Percentiles rank a stretch among this genome's conserved stretches.
Evolutionary conservation across 1,284 basidiomycete genomes (phyloP).

Genomic region (Marasmius tenuissimus): DNA sequence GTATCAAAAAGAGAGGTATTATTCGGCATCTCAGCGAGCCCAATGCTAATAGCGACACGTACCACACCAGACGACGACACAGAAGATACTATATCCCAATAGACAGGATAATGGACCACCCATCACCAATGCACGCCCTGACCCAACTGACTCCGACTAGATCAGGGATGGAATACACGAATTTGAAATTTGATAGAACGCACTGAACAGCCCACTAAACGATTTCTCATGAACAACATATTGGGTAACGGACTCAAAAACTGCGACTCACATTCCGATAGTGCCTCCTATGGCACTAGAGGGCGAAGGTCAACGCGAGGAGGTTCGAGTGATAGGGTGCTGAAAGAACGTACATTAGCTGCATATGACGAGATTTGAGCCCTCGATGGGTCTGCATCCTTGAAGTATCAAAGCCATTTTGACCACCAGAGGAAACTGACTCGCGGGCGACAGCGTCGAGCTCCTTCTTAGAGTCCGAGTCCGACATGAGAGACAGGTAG

Average conservation of each 20-base stretch:
- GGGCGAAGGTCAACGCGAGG: background rate
- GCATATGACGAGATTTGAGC: conserved; percentile 16
- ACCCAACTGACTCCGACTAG: conserved; percentile 9
- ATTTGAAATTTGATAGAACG: background rate
- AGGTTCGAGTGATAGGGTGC: background rate
- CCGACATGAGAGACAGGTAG: background rate
- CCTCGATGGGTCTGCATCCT: conserved; percentile 13
- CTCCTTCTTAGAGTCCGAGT: conserved; percentile 10
- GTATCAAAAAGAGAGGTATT: background rate
- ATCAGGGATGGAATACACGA: background rate
- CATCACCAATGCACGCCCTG: conserved; percentile 14
- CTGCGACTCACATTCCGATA: conserved; percentile 15
- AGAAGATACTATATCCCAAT: conserved; percentile 13
- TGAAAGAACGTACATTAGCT: conserved; percentile 11
- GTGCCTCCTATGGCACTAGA: conserved; percentile 15
- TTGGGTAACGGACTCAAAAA: no score
- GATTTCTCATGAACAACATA: background rate
- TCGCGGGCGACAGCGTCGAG: background rate
- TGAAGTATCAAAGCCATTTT: background rate
- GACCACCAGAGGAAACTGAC: background rate
- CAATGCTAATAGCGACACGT: background rate
- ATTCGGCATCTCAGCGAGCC: background rate
- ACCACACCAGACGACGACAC: conserved; percentile 15
- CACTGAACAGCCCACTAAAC: conserved; percentile 2
- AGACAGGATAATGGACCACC: conserved; percentile 14